phyloP scores from a whole-genome alignment of 768 basidiomycete genomes.

The Omphalotus guepiniiformis region DNA sequence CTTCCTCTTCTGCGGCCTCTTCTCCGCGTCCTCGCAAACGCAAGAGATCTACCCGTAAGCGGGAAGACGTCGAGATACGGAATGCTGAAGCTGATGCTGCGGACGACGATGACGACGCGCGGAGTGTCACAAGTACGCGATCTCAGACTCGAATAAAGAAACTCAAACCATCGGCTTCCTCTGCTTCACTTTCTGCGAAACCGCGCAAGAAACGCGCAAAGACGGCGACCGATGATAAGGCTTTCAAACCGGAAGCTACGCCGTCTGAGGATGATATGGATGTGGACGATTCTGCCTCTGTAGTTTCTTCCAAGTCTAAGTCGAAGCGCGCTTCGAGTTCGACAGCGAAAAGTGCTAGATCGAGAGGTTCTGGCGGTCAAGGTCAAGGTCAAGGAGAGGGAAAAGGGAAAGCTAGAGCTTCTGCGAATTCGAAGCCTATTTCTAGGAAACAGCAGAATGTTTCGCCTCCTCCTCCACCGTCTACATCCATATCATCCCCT shows the following conservation, averaged over 20 bases:
- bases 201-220: constrained; percentile 14
- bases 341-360: background rate
- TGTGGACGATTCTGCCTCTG: constrained; percentile 11
- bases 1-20: constrained; percentile 19
- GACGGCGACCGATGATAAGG: constrained; percentile 9
- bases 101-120: constrained; percentile 10
- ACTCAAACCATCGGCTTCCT: constrained; percentile 1
- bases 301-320: background rate
- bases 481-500: background rate
- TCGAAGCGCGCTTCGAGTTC: background rate
- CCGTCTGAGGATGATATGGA: constrained; percentile 9
- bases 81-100: background rate
- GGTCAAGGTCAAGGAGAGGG: background rate
- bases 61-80: constrained; percentile 11
- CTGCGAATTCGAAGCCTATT: background rate
- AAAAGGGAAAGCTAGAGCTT: constrained; percentile 2
- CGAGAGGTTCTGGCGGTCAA: background rate
- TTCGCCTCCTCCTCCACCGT: background rate
- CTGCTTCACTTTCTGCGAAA: constrained; percentile 13
- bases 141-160: constrained; percentile 5
- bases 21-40: constrained; percentile 14
- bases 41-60: constrained; percentile 16
- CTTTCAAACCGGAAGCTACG: constrained; percentile 11
- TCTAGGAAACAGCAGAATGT: background rate
- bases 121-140: constrained; percentile 17